Evolutionary conservation across 2,329 filamentous ascomycete genomes (phyloP), one percentile per base, ranked within the genome.

Genomic region (Fusarium neocosmosporiellum): DNA sequence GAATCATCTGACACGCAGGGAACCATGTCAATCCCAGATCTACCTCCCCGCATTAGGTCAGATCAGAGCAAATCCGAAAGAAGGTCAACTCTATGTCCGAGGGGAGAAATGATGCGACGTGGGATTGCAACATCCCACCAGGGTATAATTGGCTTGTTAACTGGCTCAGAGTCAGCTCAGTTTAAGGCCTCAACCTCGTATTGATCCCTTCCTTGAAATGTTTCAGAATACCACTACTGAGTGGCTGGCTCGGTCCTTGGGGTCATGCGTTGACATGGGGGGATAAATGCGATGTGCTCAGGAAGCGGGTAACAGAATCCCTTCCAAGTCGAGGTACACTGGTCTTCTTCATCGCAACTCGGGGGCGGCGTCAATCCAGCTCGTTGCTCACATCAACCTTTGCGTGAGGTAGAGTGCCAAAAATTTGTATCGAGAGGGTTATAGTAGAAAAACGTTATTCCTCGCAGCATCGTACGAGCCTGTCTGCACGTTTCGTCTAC

Each of bases 321-420:
- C 6, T 50, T 46, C 16, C 2, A 18, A 46, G 7, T 29, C 18
- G 10, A 50, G 18, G 24, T 1, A 11, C 10, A 4, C 2, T n/a
- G 7, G 6, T 13, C 6, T 50, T 4, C 46, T 29, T 29, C 27
- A 31, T 29, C 8, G 9, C 43, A 27, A 1, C 43, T 7, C 5
- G 10, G 1, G 2, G n/a, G 5, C 3, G 20, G 7, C 5, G 0
- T 9, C 8, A 7, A 16, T 7, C 4, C 16, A 0, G 8, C 16
- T 7, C 41, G 9, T 27, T 27, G 2, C 2, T 46, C 22, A 13
- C 37, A 20, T 20, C 18, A n/a, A 13, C 2, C 8, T 2, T 24
- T 18, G 10, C 7, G 1, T 10, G 14, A 46, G 14, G 14, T 2
- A 16, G 14, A 46, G 41, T 3, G 41, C 7, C 6, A 13, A 24